Percentiles rank a stretch among this genome's conserved stretches.
Conservation (phyloP, 495 filamentous ascomycete species). For the Recurvomyces mirabilis region DNA sequence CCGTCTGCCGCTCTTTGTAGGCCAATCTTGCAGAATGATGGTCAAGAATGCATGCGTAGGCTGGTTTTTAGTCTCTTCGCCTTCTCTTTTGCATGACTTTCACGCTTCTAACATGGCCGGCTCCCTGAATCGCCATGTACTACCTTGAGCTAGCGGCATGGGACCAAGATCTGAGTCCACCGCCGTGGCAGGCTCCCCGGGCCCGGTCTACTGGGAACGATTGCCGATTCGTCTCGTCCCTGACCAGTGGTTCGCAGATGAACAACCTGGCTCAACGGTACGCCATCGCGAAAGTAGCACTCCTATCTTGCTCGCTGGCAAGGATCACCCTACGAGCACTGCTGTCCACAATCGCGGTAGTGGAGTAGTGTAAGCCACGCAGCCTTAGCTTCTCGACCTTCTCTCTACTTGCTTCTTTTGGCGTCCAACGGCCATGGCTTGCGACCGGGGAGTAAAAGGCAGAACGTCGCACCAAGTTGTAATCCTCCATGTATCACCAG, state of each 20-base stretch:
- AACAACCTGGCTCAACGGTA: background rate
- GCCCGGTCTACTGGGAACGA: slow-evolving; percentile 11
- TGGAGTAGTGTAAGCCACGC: slow-evolving; percentile 21
- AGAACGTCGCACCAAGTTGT: slow-evolving; percentile 19
- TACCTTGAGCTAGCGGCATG: no score
- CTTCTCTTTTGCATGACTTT: background rate
- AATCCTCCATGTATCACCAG: slow-evolving; percentile 19
- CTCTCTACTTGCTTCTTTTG: slow-evolving; percentile 15
- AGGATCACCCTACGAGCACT: no score
- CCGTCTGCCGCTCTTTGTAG: slow-evolving; percentile 3
- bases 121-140: background rate
- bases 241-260: no score
- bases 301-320: slow-evolving; percentile 6
- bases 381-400: slow-evolving; percentile 20
- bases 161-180: slow-evolving; percentile 10
- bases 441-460: slow-evolving; percentile 11
- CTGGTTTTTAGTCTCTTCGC: background rate
- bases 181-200: slow-evolving; percentile 2
- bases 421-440: slow-evolving; percentile 10
- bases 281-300: background rate
- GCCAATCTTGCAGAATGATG: background rate
- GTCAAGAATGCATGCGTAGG: background rate
- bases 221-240: slow-evolving; percentile 12
- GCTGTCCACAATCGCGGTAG: no score
- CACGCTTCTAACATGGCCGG: background rate